Evolutionary conservation across 2,329 filamentous ascomycete genomes (phyloP), one percentile per base, ranked within the genome.

Genomic region (Rhinocladiella mackenziei): DNA sequence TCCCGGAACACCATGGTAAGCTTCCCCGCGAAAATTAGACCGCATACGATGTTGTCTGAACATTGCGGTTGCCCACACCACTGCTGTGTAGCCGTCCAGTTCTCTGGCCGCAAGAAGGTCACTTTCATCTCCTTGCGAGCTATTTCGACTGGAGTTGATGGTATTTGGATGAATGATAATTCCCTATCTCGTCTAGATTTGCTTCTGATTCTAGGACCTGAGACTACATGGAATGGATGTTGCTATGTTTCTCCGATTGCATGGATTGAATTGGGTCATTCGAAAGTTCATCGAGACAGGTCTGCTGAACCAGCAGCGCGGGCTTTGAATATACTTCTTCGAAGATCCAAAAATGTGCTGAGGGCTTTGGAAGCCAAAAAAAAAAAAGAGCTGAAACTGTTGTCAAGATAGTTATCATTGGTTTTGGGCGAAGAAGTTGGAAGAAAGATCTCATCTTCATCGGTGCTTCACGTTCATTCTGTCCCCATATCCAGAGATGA

Each of bases 1-100:
- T 62, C 55, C 14, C 58, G 58, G 38, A 60, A 61, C 23, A 59
- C 35, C 7, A 60, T 40, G 11, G 32, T 45, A 14, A 57, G 44
- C 15, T 29, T 28, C 3, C 37, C 31, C 10, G 25, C 23, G 40
- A 31, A 43, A 48, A 18, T 26, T 26, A 9, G 51, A 18, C 9
- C 56, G 31, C 3, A 29, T 17, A 17, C 41, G 30, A 34, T 51
- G 31, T 14, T 13, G 44, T 17, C 39, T 32, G 20, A 57, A 41
- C 18, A 43, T 43, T 2, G 29, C 23, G 15, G 39, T 48, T n/a
- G 54, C 48, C 18, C 53, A 5, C n/a, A 57, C 35, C 9, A 57
- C 37, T 9, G 39, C 40, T 15, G 45, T 45, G 9, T 25, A 22
- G 25, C 41, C 34, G 8, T 31, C 19, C 9, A 51, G 29, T n/a